phyloP scores from a whole-genome alignment of 140 eudicot genomes.

The Oenanthe javanica region DNA sequence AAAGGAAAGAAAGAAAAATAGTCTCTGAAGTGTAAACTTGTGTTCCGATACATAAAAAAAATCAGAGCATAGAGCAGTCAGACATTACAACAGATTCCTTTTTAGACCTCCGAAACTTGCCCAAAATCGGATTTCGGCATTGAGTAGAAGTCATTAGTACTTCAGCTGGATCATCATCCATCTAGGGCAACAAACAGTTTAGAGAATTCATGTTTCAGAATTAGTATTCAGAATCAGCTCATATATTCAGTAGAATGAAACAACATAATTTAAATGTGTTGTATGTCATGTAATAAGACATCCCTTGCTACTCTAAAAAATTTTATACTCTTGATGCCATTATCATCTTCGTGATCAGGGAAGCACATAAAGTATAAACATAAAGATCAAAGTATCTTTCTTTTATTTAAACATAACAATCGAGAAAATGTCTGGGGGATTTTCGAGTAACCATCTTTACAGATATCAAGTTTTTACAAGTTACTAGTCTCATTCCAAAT shows the following conservation, averaged over 20 bases:
- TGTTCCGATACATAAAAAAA: background rate
- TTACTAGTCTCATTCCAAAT: background rate
- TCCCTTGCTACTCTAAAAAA: too few species aligned
- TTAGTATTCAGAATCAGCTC: background rate
- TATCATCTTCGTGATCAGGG: too few species aligned
- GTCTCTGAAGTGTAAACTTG: background rate
- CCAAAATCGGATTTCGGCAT: background rate
- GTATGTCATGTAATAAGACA: too few species aligned
- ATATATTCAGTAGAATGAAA: background rate
- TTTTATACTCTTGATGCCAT: too few species aligned
- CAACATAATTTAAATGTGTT: background rate
- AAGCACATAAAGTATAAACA: too few species aligned
- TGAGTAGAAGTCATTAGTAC: constrained; percentile 28
- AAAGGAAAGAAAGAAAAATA: background rate
- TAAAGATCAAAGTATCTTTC: too few species aligned
- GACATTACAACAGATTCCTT: constrained; percentile 16
- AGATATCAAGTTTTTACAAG: background rate
- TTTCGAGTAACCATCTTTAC: background rate
- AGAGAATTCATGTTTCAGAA: background rate
- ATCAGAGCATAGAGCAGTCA: background rate
- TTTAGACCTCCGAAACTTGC: constrained; percentile 16
- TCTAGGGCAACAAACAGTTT: constrained; percentile 18
- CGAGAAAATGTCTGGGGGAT: background rate
- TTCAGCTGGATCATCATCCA: constrained; percentile 42
- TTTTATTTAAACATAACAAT: too few species aligned